Conservation (phyloP, 1,284 basidiomycete genomes). For the Sporisorium exsertum region DNA sequence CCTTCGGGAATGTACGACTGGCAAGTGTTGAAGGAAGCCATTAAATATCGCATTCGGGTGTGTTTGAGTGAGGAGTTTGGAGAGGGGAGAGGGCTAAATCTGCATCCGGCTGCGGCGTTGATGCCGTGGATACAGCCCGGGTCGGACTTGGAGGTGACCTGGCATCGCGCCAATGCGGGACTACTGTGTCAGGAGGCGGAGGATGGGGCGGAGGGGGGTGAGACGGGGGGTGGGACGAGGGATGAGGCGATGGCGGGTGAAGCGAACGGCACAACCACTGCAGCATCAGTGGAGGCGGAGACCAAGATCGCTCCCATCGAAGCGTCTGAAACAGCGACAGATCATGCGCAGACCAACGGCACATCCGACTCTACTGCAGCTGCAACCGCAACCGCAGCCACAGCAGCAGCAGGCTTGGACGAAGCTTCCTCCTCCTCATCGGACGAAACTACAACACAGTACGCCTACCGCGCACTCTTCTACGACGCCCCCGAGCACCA, state of each 20-base stretch:
- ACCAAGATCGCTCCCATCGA: not conserved
- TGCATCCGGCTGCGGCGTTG: constrained; percentile 29
- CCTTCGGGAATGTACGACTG: constrained; percentile 32
- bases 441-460: not conserved
- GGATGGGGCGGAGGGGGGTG: not conserved
- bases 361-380: not conserved
- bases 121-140: constrained; percentile 14
- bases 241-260: not conserved
- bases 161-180: constrained; percentile 1
- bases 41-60: constrained; percentile 32
- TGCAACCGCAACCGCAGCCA: too few species aligned
- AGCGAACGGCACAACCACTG: not conserved
- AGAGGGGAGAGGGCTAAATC: not conserved
- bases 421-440: not conserved
- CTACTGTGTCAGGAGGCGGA: not conserved
- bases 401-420: constrained; percentile 1
- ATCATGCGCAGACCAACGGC: not conserved
- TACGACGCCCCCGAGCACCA: not conserved
- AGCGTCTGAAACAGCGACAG: not conserved
- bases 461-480: not conserved
- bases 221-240: not conserved
- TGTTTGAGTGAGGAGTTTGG: constrained; percentile 26
- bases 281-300: not conserved
- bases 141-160: not conserved
- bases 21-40: constrained; percentile 39